Conservation (phyloP, 192 early-diverging fungal species). For the Podila epicladia region DNA sequence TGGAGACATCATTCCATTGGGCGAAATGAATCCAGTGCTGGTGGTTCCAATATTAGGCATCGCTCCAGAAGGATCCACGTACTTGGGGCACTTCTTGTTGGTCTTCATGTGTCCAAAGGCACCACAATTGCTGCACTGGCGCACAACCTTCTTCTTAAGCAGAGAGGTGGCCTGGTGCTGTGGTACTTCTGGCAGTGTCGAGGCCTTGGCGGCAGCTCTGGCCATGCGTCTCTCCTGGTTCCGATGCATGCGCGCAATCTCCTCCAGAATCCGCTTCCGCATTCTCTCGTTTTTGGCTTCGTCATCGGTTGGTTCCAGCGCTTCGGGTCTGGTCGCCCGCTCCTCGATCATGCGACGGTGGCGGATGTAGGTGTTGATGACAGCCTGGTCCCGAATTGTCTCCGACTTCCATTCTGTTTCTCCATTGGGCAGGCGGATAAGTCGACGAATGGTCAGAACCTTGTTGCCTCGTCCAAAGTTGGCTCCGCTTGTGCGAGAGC, state of each 20-base stretch:
- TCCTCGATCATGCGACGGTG: constrained; percentile 87
- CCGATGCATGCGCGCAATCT: constrained; percentile 69
- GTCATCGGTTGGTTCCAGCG: constrained; percentile 63
- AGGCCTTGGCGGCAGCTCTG: constrained; percentile 61
- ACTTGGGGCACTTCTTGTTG: constrained; percentile 81
- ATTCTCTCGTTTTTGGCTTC: constrained; percentile 66
- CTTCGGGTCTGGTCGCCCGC: constrained; percentile 55
- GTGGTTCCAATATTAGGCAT: constrained; percentile 36
- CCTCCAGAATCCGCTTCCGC: constrained; percentile 69
- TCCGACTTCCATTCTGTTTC: constrained; percentile 82
- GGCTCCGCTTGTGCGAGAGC: constrained; percentile 62
- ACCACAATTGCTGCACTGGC: constrained; percentile 84
- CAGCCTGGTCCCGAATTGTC: constrained; percentile 80
- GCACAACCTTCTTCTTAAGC: constrained; percentile 74
- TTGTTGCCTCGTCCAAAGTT: constrained; percentile 65
- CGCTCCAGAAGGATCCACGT: constrained; percentile 45
- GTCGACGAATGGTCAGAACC: constrained; percentile 68
- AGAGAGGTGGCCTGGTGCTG: constrained; percentile 17
- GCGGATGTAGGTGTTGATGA: constrained; percentile 91
- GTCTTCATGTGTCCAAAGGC: constrained; percentile 90
- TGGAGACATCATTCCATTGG: constrained; percentile 35
- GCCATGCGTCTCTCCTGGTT: constrained; percentile 70
- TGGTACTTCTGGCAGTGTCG: constrained; percentile 51
- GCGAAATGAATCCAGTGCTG: constrained; percentile 19
- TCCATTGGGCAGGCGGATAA: constrained; percentile 63